Conservation (phyloP, 73 alveolate genomes). For the Tetrahymena elliotti region DNA sequence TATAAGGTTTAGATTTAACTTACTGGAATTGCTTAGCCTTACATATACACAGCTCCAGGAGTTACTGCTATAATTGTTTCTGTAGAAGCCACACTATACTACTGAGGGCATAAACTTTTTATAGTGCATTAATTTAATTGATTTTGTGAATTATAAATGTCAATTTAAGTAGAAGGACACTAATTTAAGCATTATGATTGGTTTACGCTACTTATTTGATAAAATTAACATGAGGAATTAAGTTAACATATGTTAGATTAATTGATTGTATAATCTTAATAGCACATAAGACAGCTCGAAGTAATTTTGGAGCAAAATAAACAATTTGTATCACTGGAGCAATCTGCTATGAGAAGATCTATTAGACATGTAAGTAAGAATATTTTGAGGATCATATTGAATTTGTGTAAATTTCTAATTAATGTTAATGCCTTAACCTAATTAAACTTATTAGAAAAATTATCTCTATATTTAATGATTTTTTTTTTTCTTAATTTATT, state of each 20-base stretch:
- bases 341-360: background rate
- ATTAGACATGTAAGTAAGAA: background rate
- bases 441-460: background rate
- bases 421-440: background rate
- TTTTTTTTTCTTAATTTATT: background rate
- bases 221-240: background rate
- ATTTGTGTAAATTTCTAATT: background rate
- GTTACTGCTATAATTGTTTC: background rate
- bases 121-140: background rate
- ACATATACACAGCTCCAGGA: background rate
- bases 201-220: background rate
- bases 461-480: too few species aligned
- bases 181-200: background rate
- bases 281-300: background rate
- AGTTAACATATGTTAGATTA: background rate
- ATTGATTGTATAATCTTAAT: background rate
- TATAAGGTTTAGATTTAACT: background rate
- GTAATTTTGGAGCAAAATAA: background rate
- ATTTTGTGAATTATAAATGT: background rate
- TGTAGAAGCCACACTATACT: background rate
- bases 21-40: background rate
- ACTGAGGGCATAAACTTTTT: background rate
- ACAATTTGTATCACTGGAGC: background rate
- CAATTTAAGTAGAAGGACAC: background rate
- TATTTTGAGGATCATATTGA: background rate